Conservation (phyloP, 1,284 basidiomycete species). For the Anthracocystis setariae region DNA sequence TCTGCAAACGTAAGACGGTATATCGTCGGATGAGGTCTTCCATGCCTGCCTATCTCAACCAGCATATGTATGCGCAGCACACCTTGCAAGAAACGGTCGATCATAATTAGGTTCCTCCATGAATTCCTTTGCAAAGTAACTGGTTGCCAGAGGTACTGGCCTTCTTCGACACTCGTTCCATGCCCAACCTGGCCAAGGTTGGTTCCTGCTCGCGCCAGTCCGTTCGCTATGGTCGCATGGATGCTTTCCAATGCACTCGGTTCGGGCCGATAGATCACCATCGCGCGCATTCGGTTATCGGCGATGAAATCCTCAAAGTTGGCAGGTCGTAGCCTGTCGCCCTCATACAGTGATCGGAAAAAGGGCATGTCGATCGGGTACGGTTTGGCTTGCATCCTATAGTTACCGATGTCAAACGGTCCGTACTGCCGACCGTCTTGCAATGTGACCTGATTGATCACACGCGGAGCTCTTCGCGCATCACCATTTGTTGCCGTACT, state of each 20-base stretch:
- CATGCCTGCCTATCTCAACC: too few relatives aligned
- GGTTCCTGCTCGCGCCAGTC: background rate
- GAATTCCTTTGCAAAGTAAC: background rate
- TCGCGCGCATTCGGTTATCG: background rate
- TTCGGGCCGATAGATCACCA: background rate
- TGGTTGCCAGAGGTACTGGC: slow-evolving; percentile 22
- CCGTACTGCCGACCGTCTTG: background rate
- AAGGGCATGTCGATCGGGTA: background rate
- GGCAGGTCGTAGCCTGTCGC: background rate
- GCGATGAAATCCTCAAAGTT: background rate
- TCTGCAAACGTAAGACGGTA: too few relatives aligned
- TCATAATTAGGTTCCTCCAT: too few relatives aligned
- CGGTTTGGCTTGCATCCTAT: background rate
- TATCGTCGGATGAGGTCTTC: too few relatives aligned
- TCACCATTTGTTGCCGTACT: too few relatives aligned
- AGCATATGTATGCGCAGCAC: too few relatives aligned
- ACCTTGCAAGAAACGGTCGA: too few relatives aligned
- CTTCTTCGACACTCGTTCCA: background rate
- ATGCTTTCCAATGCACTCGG: background rate
- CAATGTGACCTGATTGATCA: background rate
- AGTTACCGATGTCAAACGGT: background rate
- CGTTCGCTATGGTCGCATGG: background rate
- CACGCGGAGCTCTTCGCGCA: too few relatives aligned
- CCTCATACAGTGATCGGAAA: background rate
- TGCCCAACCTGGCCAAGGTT: background rate